Conservation (phyloP, 192 early-diverging fungal species). For the Tieghemiomyces parasiticus region DNA sequence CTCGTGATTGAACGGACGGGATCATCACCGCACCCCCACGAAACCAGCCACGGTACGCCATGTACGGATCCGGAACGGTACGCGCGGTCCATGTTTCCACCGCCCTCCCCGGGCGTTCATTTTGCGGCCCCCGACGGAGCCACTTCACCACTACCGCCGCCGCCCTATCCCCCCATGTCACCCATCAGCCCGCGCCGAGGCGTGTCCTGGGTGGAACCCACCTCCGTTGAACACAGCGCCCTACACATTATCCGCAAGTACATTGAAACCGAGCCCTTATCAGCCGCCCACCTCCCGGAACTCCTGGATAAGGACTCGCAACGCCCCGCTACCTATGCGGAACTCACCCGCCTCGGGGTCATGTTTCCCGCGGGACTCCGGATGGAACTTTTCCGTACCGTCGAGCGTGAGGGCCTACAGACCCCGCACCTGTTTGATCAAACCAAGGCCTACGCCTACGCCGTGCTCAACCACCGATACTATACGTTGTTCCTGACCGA, state of each 20-base stretch:
- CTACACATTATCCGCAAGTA: background rate
- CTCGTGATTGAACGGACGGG: too few relatives aligned
- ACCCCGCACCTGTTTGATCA: background rate
- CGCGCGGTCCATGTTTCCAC: background rate
- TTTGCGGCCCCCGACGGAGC: background rate
- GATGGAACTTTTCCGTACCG: background rate
- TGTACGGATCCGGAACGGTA: background rate
- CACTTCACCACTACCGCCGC: background rate
- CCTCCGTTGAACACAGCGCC: background rate
- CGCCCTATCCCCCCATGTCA: background rate
- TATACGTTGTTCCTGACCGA: background rate
- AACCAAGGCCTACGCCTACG: background rate
- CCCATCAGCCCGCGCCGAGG: background rate
- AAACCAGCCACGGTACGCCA: background rate
- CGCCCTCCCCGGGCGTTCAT: background rate
- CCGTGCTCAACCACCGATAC: slow-evolving; percentile 9
- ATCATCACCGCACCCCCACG: too few relatives aligned
- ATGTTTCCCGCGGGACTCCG: background rate
- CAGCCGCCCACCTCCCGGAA: background rate
- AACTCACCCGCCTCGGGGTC: background rate
- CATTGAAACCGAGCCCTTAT: background rate
- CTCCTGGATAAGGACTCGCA: background rate
- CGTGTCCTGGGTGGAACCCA: background rate
- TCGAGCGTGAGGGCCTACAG: background rate
- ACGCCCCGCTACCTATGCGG: background rate